A percentile compares a stretch with the other conserved stretches of the same genome.
phyloP scores from a whole-genome alignment of 176 grass and related monocot species.

The Zizania latifolia region DNA sequence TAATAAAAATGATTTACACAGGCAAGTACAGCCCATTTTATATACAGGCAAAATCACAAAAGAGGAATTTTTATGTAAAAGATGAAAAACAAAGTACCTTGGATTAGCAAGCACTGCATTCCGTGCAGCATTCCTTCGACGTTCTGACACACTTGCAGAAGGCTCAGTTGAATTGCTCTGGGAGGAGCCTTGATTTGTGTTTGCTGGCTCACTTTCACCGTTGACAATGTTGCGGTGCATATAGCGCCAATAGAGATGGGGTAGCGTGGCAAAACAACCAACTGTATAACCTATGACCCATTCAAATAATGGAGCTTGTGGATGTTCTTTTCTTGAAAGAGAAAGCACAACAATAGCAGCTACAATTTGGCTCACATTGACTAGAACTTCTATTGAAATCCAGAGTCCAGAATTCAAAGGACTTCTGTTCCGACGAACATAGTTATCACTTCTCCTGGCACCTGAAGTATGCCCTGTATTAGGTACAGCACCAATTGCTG shows the following conservation, averaged over 20 bases:
- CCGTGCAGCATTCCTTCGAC: slow-evolving; percentile 38
- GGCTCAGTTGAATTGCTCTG: slow-evolving; percentile 44
- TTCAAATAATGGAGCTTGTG: slow-evolving; percentile 74
- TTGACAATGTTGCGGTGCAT: slow-evolving; percentile 70
- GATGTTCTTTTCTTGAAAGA: slow-evolving; percentile 73
- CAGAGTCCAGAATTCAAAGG: slow-evolving; percentile 94
- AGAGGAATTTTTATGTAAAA: not conserved
- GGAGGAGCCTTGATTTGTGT: slow-evolving; percentile 33
- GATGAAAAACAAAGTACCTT: slow-evolving; percentile 37
- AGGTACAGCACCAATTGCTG: slow-evolving; percentile 34
- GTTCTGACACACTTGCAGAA: slow-evolving; percentile 38
- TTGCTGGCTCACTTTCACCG: slow-evolving; percentile 40
- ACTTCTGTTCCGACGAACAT: slow-evolving; percentile 57
- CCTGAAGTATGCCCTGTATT: slow-evolving; percentile 43
- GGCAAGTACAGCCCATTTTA: not conserved
- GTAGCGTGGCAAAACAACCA: slow-evolving; percentile 82
- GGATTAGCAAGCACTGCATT: slow-evolving; percentile 76
- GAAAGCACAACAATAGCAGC: slow-evolving; percentile 68
- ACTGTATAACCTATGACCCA: slow-evolving; percentile 93
- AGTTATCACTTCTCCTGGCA: slow-evolving; percentile 51
- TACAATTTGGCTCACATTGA: slow-evolving; percentile 93
- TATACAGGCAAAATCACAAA: not conserved
- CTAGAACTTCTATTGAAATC: slow-evolving; percentile 88
- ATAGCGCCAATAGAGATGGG: slow-evolving; percentile 95
- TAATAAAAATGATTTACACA: not conserved